These are phyloP conservation scores for Rosa lucieae DNA, from an alignment of 306 rosid species.

Conservation along the genomic window DNA sequence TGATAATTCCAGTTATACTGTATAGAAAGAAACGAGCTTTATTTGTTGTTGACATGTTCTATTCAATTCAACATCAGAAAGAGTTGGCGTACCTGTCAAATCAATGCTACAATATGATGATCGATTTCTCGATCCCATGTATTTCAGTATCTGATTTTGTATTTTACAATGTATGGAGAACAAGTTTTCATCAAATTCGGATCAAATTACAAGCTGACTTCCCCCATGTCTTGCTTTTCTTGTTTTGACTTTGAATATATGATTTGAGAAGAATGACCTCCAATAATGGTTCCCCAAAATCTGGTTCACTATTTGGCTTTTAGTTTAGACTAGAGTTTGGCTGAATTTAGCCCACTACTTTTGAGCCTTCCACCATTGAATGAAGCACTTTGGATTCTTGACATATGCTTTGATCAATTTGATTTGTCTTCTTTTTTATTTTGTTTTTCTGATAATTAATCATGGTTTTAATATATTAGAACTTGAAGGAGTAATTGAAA, in stretches of 20 bases:
- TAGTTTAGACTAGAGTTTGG: conserved; percentile 22
- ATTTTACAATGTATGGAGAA: not conserved
- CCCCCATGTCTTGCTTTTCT: not conserved
- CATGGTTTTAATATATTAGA: not conserved
- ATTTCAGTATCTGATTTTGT: not conserved
- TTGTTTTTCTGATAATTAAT: not conserved
- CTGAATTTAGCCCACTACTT: conserved; percentile 16
- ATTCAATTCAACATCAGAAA: conserved; percentile 19
- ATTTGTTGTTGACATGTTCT: conserved; percentile 19
- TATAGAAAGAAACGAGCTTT: conserved; percentile 2
- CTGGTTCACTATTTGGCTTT: conserved; percentile 2
- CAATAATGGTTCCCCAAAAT: conserved; percentile 5
- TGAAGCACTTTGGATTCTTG: not conserved
- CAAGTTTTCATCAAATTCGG: not conserved
- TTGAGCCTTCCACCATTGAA: conserved; percentile 6
- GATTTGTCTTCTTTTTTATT: not conserved
- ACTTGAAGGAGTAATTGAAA: not conserved
- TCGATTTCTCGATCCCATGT: not conserved
- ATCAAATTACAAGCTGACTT: conserved; percentile 1
- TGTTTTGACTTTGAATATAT: conserved; percentile 16
- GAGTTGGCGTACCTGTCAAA: not conserved
- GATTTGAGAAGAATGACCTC: not conserved
- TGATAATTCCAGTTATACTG: conserved; percentile 22
- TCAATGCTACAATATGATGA: not conserved
- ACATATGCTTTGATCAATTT: not conserved